These are phyloP conservation scores for Rhizopus arrhizus DNA, from an alignment of 371 early-diverging fungal genomes.

Conservation along the genomic window DNA sequence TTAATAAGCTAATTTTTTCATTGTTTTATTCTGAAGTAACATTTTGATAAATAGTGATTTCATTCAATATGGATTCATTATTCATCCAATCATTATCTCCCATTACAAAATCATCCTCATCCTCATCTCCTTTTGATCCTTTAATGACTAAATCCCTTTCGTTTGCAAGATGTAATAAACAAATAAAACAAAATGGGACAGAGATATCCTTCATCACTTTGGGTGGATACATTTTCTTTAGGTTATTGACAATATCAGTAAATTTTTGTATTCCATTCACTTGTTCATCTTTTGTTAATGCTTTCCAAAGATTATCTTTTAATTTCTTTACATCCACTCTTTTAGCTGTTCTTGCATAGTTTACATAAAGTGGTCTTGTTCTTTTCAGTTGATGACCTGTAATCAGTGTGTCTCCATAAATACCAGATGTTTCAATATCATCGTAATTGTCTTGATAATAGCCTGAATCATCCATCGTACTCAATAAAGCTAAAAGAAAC, in stretches of 20 bases:
- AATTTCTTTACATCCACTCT: slow-evolving; percentile 92
- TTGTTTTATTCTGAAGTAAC: background rate
- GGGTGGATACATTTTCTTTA: slow-evolving; percentile 74
- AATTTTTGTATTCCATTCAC: slow-evolving; percentile 67
- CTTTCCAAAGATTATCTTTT: slow-evolving; percentile 94
- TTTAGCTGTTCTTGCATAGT: slow-evolving; percentile 88
- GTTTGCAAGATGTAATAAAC: slow-evolving; percentile 94
- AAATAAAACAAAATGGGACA: slow-evolving; percentile 95
- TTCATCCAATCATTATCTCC: slow-evolving; percentile 36
- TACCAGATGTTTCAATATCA: slow-evolving; percentile 25
- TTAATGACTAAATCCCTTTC: slow-evolving; percentile 74
- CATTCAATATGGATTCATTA: slow-evolving; percentile 37
- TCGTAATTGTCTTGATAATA: slow-evolving; percentile 32
- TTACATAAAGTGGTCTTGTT: slow-evolving; percentile 74
- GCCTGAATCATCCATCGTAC: slow-evolving; percentile 38
- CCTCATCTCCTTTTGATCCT: slow-evolving; percentile 8
- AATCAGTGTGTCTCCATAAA: slow-evolving; percentile 45
- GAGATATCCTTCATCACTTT: slow-evolving; percentile 87
- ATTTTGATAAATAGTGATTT: slow-evolving; percentile 42
- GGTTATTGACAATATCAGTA: slow-evolving; percentile 67
- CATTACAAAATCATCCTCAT: slow-evolving; percentile 44
- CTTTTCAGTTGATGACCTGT: slow-evolving; percentile 54
- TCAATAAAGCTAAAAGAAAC: slow-evolving; percentile 20
- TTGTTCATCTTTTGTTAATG: slow-evolving; percentile 33
- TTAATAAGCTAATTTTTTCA: background rate